Evolutionary conservation across 371 early-diverging fungal genomes (phyloP), one percentile per base, ranked within the genome.

Genomic region (Actinomortierella wolfii): DNA sequence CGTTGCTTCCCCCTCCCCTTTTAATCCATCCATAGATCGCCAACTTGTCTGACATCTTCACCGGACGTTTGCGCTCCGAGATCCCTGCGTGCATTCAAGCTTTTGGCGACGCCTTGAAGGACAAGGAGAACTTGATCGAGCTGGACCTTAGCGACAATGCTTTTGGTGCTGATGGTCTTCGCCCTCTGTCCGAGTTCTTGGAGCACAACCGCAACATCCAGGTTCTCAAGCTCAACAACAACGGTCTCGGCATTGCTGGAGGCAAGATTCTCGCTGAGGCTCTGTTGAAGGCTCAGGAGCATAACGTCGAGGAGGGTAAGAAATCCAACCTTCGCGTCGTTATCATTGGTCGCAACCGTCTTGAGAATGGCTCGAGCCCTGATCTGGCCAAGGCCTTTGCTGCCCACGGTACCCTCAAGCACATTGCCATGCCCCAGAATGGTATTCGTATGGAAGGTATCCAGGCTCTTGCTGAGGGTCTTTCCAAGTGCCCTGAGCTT

Each of bases 61-160:
- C 98, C 11, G 92, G 96, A 34, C 92, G 98, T 48, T 79, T 96
- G 45, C 83, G 89, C 76, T 85, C 88, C 50, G 97, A 97, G 78
- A 94, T 98, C 59, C 95, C 95, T 47, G 80, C 80, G 41, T 89
- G 91, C 40, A 77, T 97, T 41, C 88, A 89, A 42, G 90, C 92
- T 18, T 77, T 98, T 24, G 91, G 92, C 52, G 92, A 91, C 58
- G 94, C 95, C 1, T 81, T 97, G 54, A 83, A 84, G 54, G 89
- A 91, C 70, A 87, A 93, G 60, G 83, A 86, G 21, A 68, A 85
- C 46, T 83, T 98, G 34, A 71, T 85, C 21, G 90, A 91, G 62
- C 81, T 97, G 46, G 91, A 97, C 79, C 73, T 97, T 40, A 92
- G 92, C n/a, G 97, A 98, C 78, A 98, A 98, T 64, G 98, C 98